A percentile compares a stretch with the other conserved stretches of the same genome.
Conservation (phyloP, 495 filamentous ascomycete species). For the Penicillium verhagenii region DNA sequence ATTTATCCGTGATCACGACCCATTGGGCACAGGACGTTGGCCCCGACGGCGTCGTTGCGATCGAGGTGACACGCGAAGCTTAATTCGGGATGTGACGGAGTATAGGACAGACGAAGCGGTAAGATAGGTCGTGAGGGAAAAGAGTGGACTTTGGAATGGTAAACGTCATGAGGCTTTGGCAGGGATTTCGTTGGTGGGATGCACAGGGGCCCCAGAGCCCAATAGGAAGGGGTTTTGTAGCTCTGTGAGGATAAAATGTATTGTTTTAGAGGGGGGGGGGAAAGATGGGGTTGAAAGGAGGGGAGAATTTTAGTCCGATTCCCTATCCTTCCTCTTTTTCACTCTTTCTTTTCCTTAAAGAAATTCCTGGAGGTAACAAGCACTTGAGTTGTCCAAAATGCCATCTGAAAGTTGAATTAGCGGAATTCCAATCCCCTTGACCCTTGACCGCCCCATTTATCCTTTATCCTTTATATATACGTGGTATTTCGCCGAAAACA, state of each 20-base stretch:
- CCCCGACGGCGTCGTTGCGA: not conserved
- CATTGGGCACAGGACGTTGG: constrained; percentile 32
- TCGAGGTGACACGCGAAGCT: constrained; percentile 5
- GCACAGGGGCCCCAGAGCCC: constrained; percentile 16
- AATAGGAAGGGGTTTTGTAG: constrained; percentile 21
- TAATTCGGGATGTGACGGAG: constrained; percentile 2
- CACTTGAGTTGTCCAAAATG: too few species aligned
- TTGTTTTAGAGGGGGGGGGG: not conserved
- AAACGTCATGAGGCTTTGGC: constrained; percentile 1
- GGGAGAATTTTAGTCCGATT: not conserved
- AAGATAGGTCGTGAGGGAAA: constrained; percentile 14
- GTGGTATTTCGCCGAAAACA: not conserved
- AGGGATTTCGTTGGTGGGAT: not conserved
- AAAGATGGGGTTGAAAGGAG: constrained; percentile 4
- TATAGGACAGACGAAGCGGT: constrained; percentile 15
- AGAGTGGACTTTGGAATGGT: constrained; percentile 9
- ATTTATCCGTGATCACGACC: constrained; percentile 40
- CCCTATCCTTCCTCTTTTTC: too few species aligned
- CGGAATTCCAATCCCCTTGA: not conserved
- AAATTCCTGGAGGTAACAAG: not conserved
- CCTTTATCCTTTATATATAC: too few species aligned
- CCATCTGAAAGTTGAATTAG: not conserved
- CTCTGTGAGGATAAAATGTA: not conserved
- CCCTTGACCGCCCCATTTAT: constrained; percentile 10
- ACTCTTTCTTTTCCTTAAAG: too few species aligned